Percentiles rank a stretch among this genome's conserved stretches.
Conservation (phyloP, 2,329 filamentous ascomycete genomes). For the Fusarium redolens region DNA sequence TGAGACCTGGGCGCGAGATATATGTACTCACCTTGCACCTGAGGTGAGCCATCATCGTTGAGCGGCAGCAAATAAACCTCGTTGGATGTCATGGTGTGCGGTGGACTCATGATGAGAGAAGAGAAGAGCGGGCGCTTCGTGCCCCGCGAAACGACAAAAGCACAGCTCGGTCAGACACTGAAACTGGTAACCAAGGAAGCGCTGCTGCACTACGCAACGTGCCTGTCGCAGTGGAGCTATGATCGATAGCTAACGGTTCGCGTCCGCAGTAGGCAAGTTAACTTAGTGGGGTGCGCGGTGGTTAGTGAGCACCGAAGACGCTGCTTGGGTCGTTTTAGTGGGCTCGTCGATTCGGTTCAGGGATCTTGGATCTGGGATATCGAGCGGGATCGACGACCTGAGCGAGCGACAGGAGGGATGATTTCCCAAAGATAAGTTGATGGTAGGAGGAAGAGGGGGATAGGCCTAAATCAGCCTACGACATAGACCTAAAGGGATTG, state of each 20-base stretch:
- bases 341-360: slow-evolving; percentile 30
- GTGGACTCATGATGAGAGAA: slow-evolving; percentile 63
- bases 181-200: slow-evolving; percentile 39
- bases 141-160: slow-evolving; percentile 44
- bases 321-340: slow-evolving; percentile 38
- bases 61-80: slow-evolving; percentile 90
- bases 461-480: slow-evolving; percentile 11
- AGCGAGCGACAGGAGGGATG: slow-evolving; percentile 15
- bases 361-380: slow-evolving; percentile 41
- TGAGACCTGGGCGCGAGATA: slow-evolving; percentile 82
- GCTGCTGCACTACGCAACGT: slow-evolving; percentile 26
- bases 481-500: slow-evolving; percentile 2
- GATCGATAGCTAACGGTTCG: slow-evolving; percentile 38
- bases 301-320: slow-evolving; percentile 27
- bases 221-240: slow-evolving; percentile 35
- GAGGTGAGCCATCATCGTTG: slow-evolving; percentile 91
- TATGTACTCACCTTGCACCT: slow-evolving; percentile 89
- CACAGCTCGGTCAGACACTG: slow-evolving; percentile 36
- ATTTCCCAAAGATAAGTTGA: slow-evolving; percentile 31
- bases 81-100: slow-evolving; percentile 70
- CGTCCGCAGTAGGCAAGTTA: slow-evolving; percentile 30
- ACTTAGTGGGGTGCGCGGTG: slow-evolving; percentile 24
- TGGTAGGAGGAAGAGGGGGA: slow-evolving; percentile 21
- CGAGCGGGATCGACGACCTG: slow-evolving; percentile 38
- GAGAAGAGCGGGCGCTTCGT: slow-evolving; percentile 45